Evolutionary conservation across 116 monocot species (phyloP), one percentile per base, ranked within the genome.

Genomic region (Zostera marina): DNA sequence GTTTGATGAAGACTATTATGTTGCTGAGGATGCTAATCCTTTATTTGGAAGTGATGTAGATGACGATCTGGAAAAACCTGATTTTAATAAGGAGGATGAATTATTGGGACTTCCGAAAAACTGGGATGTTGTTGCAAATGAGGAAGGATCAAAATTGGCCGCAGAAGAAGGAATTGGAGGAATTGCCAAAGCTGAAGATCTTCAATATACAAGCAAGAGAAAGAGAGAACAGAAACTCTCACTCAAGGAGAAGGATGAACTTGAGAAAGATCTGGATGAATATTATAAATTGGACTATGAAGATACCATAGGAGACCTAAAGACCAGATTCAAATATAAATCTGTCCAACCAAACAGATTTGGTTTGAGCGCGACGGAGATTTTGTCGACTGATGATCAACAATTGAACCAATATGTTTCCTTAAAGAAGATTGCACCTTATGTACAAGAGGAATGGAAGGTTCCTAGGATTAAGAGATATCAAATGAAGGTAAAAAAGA

Each of bases 271-370:
- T 52, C 63, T 96, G 44, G 96, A 96, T 15, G 85, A 96, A 69
- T 89, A 96, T 66, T 96, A 96, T 52, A 96, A 89, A 53, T 71
- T 96, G 70, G 89, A 96, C 64, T 96, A 96, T 66, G 96, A 96
- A 61, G 89, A 76, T 63, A 89, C 85, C 9, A 81, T 96, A 52
- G 94, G 85, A 42, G 96, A 96, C 54, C 48, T 96, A 20, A 96
- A 82, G 68, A 96, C 96, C 23, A 70, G 96, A 45, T 89, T 96
- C 74, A 89, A 80, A 64, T 89, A 89, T 53, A 85, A 56, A 54
- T 60, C 78, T 16, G 89, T 96, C 63, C 72, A 63, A 22, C 53
- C 80, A 1, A 83, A 79, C 38, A 73, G 46, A 59, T 96, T 63
- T 57, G 96, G 96, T 0, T 62, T 96, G 70, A 63, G 44, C 13